These are phyloP conservation scores for Fusarium udum DNA, from an alignment of 2,329 filamentous ascomycete species.

Conservation along the genomic window DNA sequence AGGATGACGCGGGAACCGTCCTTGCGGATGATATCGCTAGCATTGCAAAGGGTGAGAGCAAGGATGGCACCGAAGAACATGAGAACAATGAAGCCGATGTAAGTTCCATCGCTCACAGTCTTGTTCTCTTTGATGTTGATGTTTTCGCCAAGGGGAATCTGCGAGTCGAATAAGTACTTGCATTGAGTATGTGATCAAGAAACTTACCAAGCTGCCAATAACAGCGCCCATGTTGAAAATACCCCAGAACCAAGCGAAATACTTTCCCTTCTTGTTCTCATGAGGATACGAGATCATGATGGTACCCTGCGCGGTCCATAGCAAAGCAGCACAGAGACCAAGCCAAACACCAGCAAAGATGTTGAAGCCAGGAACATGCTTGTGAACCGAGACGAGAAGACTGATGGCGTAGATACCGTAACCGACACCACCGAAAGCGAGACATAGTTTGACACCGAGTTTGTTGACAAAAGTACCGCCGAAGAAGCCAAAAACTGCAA, in stretches of 20 bases:
- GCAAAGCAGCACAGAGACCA: conserved; percentile 79
- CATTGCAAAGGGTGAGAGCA: conserved; percentile 75
- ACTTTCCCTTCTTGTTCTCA: conserved; percentile 84
- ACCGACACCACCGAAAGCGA: conserved; percentile 77
- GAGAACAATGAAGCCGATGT: conserved; percentile 86
- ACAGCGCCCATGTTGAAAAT: conserved; percentile 95
- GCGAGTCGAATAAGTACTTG: conserved; percentile 55
- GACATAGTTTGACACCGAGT: conserved; percentile 72
- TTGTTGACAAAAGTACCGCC: conserved; percentile 81
- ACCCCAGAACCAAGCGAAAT: conserved; percentile 92
- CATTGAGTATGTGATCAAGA: rapidly evolving
- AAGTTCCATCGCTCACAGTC: conserved; percentile 79
- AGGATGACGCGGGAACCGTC: conserved; percentile 84
- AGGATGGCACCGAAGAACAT: conserved; percentile 77
- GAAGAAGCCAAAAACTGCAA: conserved; percentile 72
- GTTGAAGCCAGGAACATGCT: conserved; percentile 48
- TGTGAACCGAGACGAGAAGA: conserved; percentile 76
- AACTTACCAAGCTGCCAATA: conserved; percentile 73
- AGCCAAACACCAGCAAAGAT: conserved; percentile 80
- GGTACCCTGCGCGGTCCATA: conserved; percentile 85
- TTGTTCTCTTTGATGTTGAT: conserved; percentile 41
- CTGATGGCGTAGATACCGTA: conserved; percentile 76
- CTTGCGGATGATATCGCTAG: conserved; percentile 74
- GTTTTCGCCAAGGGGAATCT: conserved; percentile 55
- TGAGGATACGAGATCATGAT: conserved; percentile 91